Conservation (phyloP, 352 stramenopile genomes). For the Globisporangium heterothallicum region DNA sequence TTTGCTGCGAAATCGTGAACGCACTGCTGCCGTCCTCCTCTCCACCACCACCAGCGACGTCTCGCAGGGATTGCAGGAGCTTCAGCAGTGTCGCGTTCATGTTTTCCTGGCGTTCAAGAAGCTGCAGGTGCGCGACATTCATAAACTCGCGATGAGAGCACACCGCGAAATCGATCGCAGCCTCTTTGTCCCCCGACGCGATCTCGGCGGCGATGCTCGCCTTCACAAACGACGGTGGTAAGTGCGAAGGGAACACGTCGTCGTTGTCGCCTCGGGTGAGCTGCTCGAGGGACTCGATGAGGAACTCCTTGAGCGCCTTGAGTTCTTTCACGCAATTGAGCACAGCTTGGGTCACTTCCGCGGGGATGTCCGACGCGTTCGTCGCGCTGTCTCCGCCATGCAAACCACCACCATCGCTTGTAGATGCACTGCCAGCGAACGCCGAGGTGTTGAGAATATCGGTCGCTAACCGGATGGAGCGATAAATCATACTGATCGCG, state of each 20-base stretch:
- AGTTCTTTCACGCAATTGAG: conserved; percentile 65
- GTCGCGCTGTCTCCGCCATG: background rate
- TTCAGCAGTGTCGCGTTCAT: conserved; percentile 19
- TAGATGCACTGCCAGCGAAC: conserved; percentile 15
- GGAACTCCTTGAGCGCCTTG: conserved; percentile 61
- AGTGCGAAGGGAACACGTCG: conserved; percentile 16
- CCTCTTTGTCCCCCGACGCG: conserved; percentile 30
- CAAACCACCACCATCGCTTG: too few species aligned
- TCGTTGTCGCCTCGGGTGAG: conserved; percentile 23
- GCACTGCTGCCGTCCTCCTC: background rate
- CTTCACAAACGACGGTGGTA: conserved; percentile 18
- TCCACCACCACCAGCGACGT: conserved; percentile 13
- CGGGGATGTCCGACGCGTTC: conserved; percentile 29
- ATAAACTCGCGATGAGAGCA: conserved; percentile 59
- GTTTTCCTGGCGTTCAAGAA: conserved; percentile 26
- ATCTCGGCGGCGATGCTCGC: conserved; percentile 9
- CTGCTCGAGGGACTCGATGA: conserved; percentile 55
- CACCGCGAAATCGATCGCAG: conserved; percentile 49
- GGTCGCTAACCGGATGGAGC: conserved; percentile 55
- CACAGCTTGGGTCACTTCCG: conserved; percentile 55
- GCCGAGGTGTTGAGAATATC: conserved; percentile 54
- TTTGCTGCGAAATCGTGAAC: conserved; percentile 30
- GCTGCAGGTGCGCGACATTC: conserved; percentile 26
- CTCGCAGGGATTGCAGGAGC: conserved; percentile 25
- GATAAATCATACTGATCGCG: conserved; percentile 59